Evolutionary conservation across 2,329 filamentous ascomycete species (phyloP).

Genomic region (Tolypocladium ovalisporum): DNA sequence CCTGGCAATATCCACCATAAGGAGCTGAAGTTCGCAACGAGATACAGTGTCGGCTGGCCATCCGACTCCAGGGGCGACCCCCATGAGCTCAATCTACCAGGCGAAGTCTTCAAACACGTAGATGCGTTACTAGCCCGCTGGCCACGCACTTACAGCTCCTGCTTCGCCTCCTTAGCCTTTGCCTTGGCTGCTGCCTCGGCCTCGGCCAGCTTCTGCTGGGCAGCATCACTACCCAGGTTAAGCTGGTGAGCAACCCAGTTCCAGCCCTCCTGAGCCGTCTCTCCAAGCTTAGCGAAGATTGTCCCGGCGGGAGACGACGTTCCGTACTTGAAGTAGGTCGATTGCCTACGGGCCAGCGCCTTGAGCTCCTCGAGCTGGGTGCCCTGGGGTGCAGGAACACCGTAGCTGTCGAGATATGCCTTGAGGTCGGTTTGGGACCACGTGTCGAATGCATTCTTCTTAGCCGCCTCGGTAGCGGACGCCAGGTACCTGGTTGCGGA

Average conservation of each 20-base stretch:
- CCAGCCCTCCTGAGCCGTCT: constrained; percentile 34
- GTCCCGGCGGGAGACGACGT: constrained; percentile 55
- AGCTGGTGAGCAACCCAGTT: constrained; percentile 42
- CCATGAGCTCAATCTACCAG: not conserved
- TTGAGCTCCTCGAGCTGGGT: constrained; percentile 58
- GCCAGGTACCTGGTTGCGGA: constrained; percentile 62
- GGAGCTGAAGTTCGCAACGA: not conserved
- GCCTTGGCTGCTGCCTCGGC: constrained; percentile 16
- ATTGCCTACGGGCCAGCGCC: constrained; percentile 60
- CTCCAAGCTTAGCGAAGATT: constrained; percentile 51
- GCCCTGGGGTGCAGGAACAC: constrained; percentile 56
- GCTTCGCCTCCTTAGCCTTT: constrained; percentile 25
- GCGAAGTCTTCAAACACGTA: not conserved
- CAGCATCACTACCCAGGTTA: constrained; percentile 33
- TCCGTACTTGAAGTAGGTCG: constrained; percentile 68
- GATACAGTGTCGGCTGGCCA: not conserved
- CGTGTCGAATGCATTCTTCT: constrained; percentile 56
- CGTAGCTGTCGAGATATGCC: constrained; percentile 69
- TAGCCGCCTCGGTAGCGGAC: constrained; percentile 52
- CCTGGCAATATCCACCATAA: not conserved
- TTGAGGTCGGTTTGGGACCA: constrained; percentile 70
- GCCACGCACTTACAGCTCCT: constrained; percentile 34
- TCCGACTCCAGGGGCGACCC: too few species aligned
- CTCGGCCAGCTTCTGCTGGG: constrained; percentile 34
- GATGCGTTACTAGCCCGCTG: not conserved